phyloP scores from a whole-genome alignment of 2,329 filamentous ascomycete species.

The Teratosphaeria gauchensis region DNA sequence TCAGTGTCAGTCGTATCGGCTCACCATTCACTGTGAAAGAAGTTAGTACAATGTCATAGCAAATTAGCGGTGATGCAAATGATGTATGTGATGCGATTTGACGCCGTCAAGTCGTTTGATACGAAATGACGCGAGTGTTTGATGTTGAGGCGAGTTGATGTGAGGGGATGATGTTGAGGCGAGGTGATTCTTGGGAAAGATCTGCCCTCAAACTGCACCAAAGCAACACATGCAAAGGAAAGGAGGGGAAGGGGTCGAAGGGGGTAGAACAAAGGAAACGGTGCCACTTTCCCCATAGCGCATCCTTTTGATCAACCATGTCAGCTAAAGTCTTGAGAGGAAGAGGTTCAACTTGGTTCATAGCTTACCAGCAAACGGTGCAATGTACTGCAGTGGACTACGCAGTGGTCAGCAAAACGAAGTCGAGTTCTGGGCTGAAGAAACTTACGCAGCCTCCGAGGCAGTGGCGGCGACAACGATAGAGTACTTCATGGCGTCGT shows the following conservation, averaged over 20 bases:
- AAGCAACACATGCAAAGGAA: neutral
- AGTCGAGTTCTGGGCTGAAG: neutral
- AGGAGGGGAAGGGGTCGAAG: slow-evolving; percentile 1
- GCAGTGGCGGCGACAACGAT: slow-evolving; percentile 91
- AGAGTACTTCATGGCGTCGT: slow-evolving; percentile 98
- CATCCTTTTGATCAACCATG: slow-evolving; percentile 26
- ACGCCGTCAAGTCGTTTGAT: neutral
- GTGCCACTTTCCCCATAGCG: slow-evolving; percentile 15
- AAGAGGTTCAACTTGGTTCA: no score
- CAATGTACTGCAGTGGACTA: slow-evolving; percentile 75
- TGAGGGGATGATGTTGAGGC: neutral
- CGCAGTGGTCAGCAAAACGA: slow-evolving; percentile 4
- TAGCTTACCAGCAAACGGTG: slow-evolving; percentile 64
- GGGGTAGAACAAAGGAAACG: slow-evolving; percentile 1
- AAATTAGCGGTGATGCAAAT: neutral
- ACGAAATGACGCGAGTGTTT: neutral
- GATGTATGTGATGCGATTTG: neutral
- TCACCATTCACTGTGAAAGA: neutral
- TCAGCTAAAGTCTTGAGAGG: no score
- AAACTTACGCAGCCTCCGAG: slow-evolving; percentile 66
- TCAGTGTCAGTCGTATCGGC: neutral
- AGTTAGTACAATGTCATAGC: slow-evolving; percentile 1
- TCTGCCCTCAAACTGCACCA: no score
- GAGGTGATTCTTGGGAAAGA: no score
- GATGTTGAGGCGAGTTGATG: no score